Base-by-base conservation (phyloP, 345 rosid genomes). In the Eucalyptus cloeziana region DNA sequence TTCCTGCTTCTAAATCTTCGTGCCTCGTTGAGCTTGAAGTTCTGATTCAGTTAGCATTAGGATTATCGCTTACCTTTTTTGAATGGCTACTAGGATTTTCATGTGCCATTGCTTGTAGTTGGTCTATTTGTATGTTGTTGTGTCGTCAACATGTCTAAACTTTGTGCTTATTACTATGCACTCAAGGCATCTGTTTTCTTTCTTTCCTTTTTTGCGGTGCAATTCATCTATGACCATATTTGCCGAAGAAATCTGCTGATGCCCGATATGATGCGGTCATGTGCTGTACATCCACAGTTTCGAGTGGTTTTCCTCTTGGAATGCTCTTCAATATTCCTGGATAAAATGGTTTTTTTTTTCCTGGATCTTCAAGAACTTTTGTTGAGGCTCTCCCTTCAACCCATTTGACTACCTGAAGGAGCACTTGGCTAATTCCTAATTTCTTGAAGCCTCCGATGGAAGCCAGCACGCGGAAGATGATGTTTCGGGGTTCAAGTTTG, bases 221-320 rank as follows among this genome's bases (percentile, higher is more conserved):
- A 93, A 89, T 88, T 69, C 89, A 91, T 96, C 87, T 93, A 92
- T 64, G 96, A 96, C 89, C 90, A 83, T 96, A 89, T 93, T 96
- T 54, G 95, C 95, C 1, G 96, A 96, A 89, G 97, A 95, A 85
- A 93, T 90, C n/a, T 89, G 92, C 85, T 91, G 89, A 86, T 67
- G 22, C 40, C 79, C 21, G 4, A 17, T 31, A 31, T 67, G 10
- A 15, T 31, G 43, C 17, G 79, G 10, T 67, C 79, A 31, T 40
- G 33, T 31, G 79, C 79, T 31, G 43, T 31, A 67, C 8, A 16
- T 67, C 43, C 40, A 87, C 31, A 7, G 86, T 60, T 60, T 21
- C 31, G 17, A 27, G 80, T 30, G 5, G 22, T 3, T 31, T 47
- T 49, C 62, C 16, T 50, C 10, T 3, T 10, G 14, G 81, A 62